These are phyloP conservation scores for Phytophthora lateralis DNA, from an alignment of 352 stramenopile species.

Conservation along the genomic window DNA sequence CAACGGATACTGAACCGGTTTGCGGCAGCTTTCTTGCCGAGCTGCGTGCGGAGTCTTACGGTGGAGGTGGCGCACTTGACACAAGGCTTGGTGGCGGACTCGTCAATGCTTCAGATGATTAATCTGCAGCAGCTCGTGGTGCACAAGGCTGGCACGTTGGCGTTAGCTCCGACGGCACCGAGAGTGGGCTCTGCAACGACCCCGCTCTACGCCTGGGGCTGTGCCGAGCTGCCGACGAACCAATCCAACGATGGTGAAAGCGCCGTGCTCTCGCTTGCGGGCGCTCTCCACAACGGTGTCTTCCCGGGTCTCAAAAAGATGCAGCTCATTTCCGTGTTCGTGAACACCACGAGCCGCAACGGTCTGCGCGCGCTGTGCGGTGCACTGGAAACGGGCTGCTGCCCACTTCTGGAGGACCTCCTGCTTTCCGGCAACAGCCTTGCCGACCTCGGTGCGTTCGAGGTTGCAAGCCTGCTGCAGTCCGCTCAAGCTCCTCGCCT, in stretches of 20 bases:
- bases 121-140: constrained; percentile 71
- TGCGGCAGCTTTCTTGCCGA: constrained; percentile 51
- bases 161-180: background rate
- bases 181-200: constrained; percentile 16
- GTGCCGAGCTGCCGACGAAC: constrained; percentile 56
- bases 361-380: constrained; percentile 45
- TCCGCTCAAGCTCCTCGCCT: constrained; percentile 40
- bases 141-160: constrained; percentile 38
- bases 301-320: constrained; percentile 57
- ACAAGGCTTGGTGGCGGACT: constrained; percentile 27
- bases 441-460: constrained; percentile 52
- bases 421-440: constrained; percentile 74
- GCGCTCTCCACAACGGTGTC: constrained; percentile 37
- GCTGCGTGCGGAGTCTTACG: constrained; percentile 53
- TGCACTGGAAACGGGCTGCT: constrained; percentile 50
- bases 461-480: constrained; percentile 54
- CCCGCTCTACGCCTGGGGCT: constrained; percentile 70
- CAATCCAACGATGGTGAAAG: constrained; percentile 63
- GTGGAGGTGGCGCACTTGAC: constrained; percentile 56
- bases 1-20: constrained; percentile 57
- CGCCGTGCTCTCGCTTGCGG: constrained; percentile 51
- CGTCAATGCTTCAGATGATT: constrained; percentile 48
- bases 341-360: constrained; percentile 66
- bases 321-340: constrained; percentile 74
- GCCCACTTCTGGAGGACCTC: constrained; percentile 57